Conservation (phyloP, 257 asterid genomes). For the Nicotiana undulata region DNA sequence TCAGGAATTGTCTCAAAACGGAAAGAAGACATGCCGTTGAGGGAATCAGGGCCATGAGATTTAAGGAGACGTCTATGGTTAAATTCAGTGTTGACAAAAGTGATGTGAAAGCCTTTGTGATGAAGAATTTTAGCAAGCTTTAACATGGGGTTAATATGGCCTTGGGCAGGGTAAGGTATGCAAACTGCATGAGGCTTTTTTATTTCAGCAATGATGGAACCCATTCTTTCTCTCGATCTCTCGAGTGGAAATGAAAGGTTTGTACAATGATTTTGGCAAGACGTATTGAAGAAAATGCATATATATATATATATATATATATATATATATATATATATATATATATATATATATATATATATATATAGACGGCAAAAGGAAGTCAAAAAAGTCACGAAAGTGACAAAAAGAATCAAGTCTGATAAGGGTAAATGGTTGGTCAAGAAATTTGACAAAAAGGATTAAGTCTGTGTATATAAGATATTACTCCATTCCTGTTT, state of each 20-base stretch:
- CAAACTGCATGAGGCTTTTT: not conserved
- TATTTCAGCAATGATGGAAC: not conserved
- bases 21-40: not conserved
- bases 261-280: not conserved
- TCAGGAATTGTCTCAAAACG: conserved; percentile 3
- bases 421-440: no score
- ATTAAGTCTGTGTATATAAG: no score
- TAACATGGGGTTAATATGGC: conserved; percentile 4
- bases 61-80: conserved; percentile 8
- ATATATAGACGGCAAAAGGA: no score
- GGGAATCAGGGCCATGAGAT: not conserved
- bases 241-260: not conserved
- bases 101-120: not conserved
- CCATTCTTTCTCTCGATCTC: not conserved
- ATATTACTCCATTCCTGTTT: no score
- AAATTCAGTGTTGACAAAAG: not conserved
- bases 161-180: conserved; percentile 7
- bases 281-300: not conserved
- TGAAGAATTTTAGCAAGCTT: not conserved
- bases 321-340: not conserved
- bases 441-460: no score
- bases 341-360: not conserved
- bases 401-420: no score
- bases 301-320: not conserved
- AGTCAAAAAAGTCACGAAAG: no score